Evolutionary conservation across 2,329 filamentous ascomycete species (phyloP), one percentile per base, ranked within the genome.

Genomic region (Cladophialophora psammophila): DNA sequence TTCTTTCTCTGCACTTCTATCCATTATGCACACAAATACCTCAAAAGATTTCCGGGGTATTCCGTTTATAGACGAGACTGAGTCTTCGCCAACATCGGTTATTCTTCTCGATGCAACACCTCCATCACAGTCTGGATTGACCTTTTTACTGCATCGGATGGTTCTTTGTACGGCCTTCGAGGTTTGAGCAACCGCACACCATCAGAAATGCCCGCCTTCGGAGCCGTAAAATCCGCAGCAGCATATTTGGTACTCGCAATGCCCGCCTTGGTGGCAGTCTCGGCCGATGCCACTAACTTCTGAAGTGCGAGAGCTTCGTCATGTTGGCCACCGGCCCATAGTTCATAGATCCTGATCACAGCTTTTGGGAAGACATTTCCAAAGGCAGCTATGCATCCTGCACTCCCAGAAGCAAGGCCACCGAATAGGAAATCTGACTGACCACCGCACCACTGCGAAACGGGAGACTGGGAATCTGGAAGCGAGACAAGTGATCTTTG

Each of bases 221-320:
- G 82, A 1, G 87, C 90, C 35, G 86, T 86, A 70, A 84, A 87
- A 32, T 87, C 77, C 1, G 86, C 84, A 0, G 87, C 87, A 0
- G 88, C 90, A 74, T 89, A 90, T 78, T 92, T 91, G n/a, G 86
- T 87, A 1, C 82, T 82, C 8, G 88, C 88, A 71, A 91, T 89
- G 5, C 89, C 89, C 9, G 83, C 82, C 78, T 91, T 91, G 73
- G 85, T 86, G 0, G 86, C 84, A 63, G 84, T 84, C 76, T 92
- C 90, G 0, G 88, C 88, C 59, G 91, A 77, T 7, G 88, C 87
- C 0, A 88, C 86, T 74, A 84, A 84, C 64, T 82, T 79, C 73
- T 91, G 89, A 74, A 91, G 75, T 61, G 79, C 80, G 66, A 90
- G 72, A 1, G 89, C 90, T 73, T 90, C 87, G 0, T 83, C 77